A percentile compares a stretch with the other conserved stretches of the same genome.
These are phyloP conservation scores for Gossypium mustelinum DNA, from an alignment of 345 rosid genomes.

Conservation along the genomic window DNA sequence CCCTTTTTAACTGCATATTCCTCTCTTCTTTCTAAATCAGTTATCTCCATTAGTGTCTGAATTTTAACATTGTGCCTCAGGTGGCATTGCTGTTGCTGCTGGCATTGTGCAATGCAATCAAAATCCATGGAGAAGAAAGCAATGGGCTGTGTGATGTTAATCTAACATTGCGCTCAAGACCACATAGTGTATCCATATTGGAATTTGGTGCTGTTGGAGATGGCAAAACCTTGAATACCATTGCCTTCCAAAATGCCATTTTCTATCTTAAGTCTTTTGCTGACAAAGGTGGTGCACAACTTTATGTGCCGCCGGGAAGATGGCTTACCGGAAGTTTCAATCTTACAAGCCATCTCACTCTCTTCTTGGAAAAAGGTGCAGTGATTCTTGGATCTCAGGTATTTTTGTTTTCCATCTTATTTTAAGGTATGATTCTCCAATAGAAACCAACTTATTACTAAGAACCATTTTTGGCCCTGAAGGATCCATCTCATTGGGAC, in stretches of 20 bases:
- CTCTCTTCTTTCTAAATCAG: constrained; percentile 12
- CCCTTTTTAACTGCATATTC: background rate
- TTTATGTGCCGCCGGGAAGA: constrained; percentile 78
- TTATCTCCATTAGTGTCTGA: constrained; percentile 14
- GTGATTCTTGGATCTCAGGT: constrained; percentile 91
- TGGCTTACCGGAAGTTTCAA: constrained; percentile 95
- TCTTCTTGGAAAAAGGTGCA: constrained; percentile 86
- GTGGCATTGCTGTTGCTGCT: constrained; percentile 81
- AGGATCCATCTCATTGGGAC: constrained; percentile 88
- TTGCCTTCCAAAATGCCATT: constrained; percentile 89
- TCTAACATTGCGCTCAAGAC: constrained; percentile 61
- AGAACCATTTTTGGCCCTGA: background rate
- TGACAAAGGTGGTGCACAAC: constrained; percentile 98
- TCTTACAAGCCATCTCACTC: constrained; percentile 94
- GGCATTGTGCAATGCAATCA: constrained; percentile 56
- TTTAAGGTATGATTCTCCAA: background rate
- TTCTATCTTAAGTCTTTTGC: constrained; percentile 94
- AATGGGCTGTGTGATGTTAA: constrained; percentile 48
- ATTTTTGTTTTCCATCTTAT: background rate
- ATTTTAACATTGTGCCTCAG: constrained; percentile 22
- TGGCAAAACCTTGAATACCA: constrained; percentile 68
- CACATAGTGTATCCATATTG: constrained; percentile 77
- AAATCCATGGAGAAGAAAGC: constrained; percentile 33
- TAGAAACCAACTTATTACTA: background rate
- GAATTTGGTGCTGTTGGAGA: constrained; percentile 98